Base-by-base conservation (phyloP, 441 rosid species). In the Aquilaria agallochum region DNA sequence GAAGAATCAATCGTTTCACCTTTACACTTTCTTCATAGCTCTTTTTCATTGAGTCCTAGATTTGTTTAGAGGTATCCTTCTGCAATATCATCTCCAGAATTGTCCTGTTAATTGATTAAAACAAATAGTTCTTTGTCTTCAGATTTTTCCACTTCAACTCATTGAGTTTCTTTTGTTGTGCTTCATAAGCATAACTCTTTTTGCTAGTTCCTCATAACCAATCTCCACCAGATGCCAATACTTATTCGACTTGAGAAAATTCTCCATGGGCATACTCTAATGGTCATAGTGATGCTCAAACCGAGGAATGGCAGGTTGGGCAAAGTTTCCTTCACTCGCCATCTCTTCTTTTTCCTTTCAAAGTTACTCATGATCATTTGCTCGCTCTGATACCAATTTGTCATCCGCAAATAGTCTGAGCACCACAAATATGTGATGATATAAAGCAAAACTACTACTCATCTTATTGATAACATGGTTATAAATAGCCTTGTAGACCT, bases 231-330 rank as follows among this genome's bases (percentile, higher is more conserved):
- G 4, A 5, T 7, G 11, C 31, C 55, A 51, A 51, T 51, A 51
- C 3, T 51, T 31, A 1, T 51, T 51, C 1, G 30, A 51, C 10
- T 32, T n/a, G 9, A 51, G 27, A 31, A 51, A 51, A 13, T 11
- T 51, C 30, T 51, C 53, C 20, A 68, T 9, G 9, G 31, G 27
- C 13, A 34, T n/a, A 44, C 7, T 59, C 54, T 36, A 63, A 32
- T 2, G 50, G 4, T 9, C 31, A 13, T 8, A 57, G 45, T 40
- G 63, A 47, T 34, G 10, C n/a, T 46, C 34, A 15, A 47, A 33
- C n/a, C 42, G 30, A 11, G 15, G 53, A 45, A 9, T 45, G 27
- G 1, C 27, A 20, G 27, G 27, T 20, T 20, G 27, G 27, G 1
- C 27, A 0, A 20, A 20, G 27, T 20, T 20, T 20, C 27, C 27